Evolutionary conservation across 164 flowering plant species (phyloP).

Genomic region (Vitis labrusca): DNA sequence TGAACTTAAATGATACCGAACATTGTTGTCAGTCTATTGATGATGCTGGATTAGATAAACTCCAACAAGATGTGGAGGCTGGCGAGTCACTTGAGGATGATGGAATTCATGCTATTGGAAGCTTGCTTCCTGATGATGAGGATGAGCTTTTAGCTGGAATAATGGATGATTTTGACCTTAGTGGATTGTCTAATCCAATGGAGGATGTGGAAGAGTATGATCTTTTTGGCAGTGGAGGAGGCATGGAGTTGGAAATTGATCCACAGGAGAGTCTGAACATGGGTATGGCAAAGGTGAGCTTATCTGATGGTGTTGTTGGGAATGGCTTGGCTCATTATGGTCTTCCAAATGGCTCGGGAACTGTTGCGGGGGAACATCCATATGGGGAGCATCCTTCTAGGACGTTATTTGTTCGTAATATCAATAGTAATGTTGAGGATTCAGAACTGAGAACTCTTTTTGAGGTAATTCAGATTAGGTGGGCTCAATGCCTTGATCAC

Average conservation of each 20-base stretch:
- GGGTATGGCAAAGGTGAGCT: slow-evolving; percentile 47
- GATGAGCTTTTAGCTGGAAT: slow-evolving; percentile 90
- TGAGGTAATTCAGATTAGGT: slow-evolving; percentile 57
- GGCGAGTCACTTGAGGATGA: slow-evolving; percentile 47
- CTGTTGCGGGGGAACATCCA: slow-evolving; percentile 95
- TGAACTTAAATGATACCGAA: slow-evolving; percentile 45
- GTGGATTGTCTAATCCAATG: slow-evolving; percentile 62
- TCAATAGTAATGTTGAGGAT: slow-evolving; percentile 97
- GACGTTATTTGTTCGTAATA: slow-evolving; percentile 94
- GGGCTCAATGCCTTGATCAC: not conserved
- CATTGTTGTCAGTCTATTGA: slow-evolving; percentile 36
- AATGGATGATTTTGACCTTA: slow-evolving; percentile 85
- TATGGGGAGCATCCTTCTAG: slow-evolving; percentile 99
- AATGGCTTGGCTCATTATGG: slow-evolving; percentile 54
- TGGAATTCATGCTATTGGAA: slow-evolving; percentile 49
- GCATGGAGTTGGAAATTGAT: slow-evolving; percentile 83
- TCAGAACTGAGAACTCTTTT: slow-evolving; percentile 79
- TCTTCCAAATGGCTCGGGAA: slow-evolving; percentile 66
- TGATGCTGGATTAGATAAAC: slow-evolving; percentile 46
- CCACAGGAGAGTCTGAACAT: slow-evolving; percentile 49
- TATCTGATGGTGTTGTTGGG: slow-evolving; percentile 53
- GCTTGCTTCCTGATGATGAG: slow-evolving; percentile 88
- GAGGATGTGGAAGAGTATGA: slow-evolving; percentile 91
- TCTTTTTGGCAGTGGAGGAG: slow-evolving; percentile 93
- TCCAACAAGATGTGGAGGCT: slow-evolving; percentile 34